Conservation (phyloP, 192 early-diverging fungal genomes). For the Coemansia sp. region DNA sequence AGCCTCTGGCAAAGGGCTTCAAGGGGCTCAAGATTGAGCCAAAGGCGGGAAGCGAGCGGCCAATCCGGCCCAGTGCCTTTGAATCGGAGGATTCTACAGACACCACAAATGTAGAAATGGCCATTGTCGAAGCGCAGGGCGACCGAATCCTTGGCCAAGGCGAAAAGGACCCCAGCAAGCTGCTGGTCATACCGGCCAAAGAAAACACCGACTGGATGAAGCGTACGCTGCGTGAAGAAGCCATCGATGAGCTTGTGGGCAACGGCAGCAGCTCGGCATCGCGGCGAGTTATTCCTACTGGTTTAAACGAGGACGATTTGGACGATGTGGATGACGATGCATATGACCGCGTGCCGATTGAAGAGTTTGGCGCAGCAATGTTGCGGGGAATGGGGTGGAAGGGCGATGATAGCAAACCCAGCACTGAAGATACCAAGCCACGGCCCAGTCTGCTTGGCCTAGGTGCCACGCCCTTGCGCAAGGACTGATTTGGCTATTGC, state of each 20-base stretch:
- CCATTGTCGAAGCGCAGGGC: conserved; percentile 9
- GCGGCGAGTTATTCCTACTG: background rate
- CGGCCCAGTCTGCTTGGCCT: conserved; percentile 76
- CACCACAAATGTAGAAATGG: background rate
- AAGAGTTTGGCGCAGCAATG: conserved; percentile 84
- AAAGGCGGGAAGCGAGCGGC: background rate
- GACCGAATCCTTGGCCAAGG: conserved; percentile 4
- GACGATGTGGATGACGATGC: conserved; percentile 50
- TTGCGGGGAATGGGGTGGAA: conserved; percentile 91
- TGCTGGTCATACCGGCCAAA: conserved; percentile 31
- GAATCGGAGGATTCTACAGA: background rate
- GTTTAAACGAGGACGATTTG: background rate
- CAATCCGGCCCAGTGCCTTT: background rate
- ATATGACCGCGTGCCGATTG: conserved; percentile 82
- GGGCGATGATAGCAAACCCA: conserved; percentile 20
- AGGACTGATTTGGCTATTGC: background rate
- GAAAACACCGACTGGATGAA: conserved; percentile 29
- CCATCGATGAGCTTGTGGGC: conserved; percentile 1
- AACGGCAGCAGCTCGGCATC: background rate
- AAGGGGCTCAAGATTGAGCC: background rate
- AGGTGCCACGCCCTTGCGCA: conserved; percentile 67
- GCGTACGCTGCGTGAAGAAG: conserved; percentile 2
- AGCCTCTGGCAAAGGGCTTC: background rate
- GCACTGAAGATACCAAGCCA: conserved; percentile 17
- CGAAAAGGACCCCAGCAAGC: conserved; percentile 4